These are phyloP conservation scores for Neckera pumila DNA, from an alignment of 225 moss, liverwort and hornwort genomes.

Conservation along the genomic window DNA sequence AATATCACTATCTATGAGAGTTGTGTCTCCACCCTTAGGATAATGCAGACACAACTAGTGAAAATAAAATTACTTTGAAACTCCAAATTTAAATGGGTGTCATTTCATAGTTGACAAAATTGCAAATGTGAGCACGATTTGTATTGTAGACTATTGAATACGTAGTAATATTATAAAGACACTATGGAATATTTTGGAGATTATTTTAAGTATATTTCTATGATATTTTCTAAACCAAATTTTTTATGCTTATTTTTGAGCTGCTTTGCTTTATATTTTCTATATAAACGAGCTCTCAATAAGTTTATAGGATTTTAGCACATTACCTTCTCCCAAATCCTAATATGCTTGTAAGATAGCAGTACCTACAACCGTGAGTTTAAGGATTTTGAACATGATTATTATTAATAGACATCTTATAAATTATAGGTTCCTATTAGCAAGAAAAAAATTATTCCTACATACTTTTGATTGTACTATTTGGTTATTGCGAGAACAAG, in stretches of 20 bases:
- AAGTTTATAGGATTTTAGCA: neutral
- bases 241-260: neutral
- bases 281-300: neutral
- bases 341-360: neutral
- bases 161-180: neutral
- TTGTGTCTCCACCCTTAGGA: too few species aligned
- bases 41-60: too few species aligned
- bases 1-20: too few species aligned
- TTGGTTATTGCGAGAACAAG: too few species aligned
- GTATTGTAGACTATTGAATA: neutral
- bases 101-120: neutral
- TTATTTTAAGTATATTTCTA: neutral
- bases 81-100: neutral
- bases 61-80: neutral
- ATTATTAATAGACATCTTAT: too few species aligned
- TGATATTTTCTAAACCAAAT: neutral
- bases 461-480: too few species aligned
- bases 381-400: too few species aligned
- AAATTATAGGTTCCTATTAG: too few species aligned
- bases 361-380: too few species aligned
- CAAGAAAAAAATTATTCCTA: too few species aligned
- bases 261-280: neutral
- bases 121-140: too few species aligned
- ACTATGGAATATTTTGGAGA: neutral
- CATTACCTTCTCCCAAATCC: neutral